These are phyloP conservation scores for Cichorium intybus DNA, from an alignment of 140 eudicot species.

Conservation along the genomic window DNA sequence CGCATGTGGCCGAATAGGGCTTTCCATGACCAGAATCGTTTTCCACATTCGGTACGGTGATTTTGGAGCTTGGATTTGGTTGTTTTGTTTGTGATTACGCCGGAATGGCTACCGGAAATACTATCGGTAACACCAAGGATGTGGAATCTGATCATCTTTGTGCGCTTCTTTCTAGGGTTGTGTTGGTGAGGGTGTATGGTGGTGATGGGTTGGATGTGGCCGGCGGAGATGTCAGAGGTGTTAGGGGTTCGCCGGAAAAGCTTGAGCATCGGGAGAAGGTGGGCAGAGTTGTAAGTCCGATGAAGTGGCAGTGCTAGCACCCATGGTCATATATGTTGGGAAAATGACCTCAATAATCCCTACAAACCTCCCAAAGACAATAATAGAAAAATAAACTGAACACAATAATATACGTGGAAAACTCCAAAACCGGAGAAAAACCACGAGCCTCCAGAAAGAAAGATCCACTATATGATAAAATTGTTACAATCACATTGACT, in stretches of 20 bases:
- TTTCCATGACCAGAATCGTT: constrained; percentile 80
- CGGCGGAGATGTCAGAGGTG: constrained; percentile 3
- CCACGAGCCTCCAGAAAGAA: too few species aligned
- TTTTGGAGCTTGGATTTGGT: constrained; percentile 79
- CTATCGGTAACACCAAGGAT: constrained; percentile 4
- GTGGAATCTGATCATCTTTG: constrained; percentile 45
- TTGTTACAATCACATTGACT: too few species aligned
- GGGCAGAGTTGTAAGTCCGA: constrained; percentile 33
- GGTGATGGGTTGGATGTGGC: constrained; percentile 27
- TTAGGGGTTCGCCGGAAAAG: constrained; percentile 24
- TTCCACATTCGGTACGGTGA: constrained; percentile 88
- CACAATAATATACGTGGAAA: too few species aligned
- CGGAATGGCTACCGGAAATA: not conserved
- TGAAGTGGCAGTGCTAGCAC: constrained; percentile 15
- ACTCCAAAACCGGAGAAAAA: too few species aligned
- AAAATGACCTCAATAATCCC: too few species aligned
- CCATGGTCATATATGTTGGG: constrained; percentile 20
- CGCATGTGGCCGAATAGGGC: constrained; percentile 99
- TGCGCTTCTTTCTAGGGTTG: constrained; percentile 64
- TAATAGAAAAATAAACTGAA: too few species aligned
- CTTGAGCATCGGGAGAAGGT: constrained; percentile 25
- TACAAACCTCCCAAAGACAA: too few species aligned
- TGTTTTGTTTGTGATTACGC: constrained; percentile 36
- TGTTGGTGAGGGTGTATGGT: constrained; percentile 25
- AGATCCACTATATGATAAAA: too few species aligned